phyloP scores from a whole-genome alignment of 2,329 filamentous ascomycete species.

The Colletotrichum paranaense region DNA sequence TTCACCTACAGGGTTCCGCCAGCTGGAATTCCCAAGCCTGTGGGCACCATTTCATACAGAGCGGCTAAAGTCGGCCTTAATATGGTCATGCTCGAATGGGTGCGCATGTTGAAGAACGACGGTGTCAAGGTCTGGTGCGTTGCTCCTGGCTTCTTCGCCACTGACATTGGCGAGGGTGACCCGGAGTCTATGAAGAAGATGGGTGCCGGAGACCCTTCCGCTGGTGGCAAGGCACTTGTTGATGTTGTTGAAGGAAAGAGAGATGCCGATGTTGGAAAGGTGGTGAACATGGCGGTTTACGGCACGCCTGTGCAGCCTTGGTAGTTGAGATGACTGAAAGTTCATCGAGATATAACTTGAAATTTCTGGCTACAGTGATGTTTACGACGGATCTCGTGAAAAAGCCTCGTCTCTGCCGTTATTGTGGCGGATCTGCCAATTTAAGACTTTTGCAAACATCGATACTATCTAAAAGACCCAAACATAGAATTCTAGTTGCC shows the following conservation, averaged over 20 bases:
- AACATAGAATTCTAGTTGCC: too few relatives aligned
- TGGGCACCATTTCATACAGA: slow-evolving; percentile 45
- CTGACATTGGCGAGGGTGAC: slow-evolving; percentile 46
- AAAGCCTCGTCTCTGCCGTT: too few relatives aligned
- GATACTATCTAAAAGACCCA: too few relatives aligned
- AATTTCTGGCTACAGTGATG: too few relatives aligned
- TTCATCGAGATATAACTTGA: neutral
- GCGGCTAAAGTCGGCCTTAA: slow-evolving; percentile 56
- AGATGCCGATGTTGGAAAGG: slow-evolving; percentile 53
- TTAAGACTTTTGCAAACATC: too few relatives aligned
- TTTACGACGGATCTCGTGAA: too few relatives aligned
- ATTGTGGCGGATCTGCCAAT: too few relatives aligned
- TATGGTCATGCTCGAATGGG: slow-evolving; percentile 61
- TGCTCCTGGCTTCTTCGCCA: slow-evolving; percentile 55
- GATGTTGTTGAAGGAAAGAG: slow-evolving; percentile 53
- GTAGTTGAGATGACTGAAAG: neutral
- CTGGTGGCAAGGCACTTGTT: slow-evolving; percentile 52
- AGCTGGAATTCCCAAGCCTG: slow-evolving; percentile 40
- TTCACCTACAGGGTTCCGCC: slow-evolving; percentile 50
- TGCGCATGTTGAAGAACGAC: slow-evolving; percentile 50
- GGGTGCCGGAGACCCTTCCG: slow-evolving; percentile 46
- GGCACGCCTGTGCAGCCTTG: slow-evolving; percentile 31
- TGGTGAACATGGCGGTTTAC: slow-evolving; percentile 39
- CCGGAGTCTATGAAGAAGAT: slow-evolving; percentile 38
- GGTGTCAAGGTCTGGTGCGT: slow-evolving; percentile 54